A percentile compares a stretch with the other conserved stretches of the same genome.
Evolutionary conservation across 495 filamentous ascomycete genomes (phyloP).

Genomic region (Neurospora pannonica): DNA sequence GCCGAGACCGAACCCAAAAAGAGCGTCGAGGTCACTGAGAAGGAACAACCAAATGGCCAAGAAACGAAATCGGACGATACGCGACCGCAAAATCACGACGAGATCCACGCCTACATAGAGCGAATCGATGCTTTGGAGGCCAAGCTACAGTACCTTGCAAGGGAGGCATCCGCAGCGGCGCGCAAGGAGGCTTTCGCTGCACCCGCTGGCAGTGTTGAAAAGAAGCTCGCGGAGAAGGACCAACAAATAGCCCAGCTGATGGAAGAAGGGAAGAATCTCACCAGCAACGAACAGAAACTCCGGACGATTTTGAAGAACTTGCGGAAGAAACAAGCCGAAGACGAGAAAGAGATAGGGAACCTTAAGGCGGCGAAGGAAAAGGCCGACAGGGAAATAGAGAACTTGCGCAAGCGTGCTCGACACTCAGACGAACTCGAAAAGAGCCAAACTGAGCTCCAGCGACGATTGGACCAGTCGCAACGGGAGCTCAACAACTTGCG

Average conservation of each 20-base stretch:
- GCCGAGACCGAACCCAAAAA: neutral
- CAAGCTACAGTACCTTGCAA: constrained; percentile 79
- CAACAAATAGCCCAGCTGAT: constrained; percentile 82
- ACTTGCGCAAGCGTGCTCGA: constrained; percentile 48
- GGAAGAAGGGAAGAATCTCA: constrained; percentile 86
- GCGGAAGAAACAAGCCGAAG: constrained; percentile 48
- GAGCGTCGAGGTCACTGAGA: neutral
- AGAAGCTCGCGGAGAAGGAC: constrained; percentile 77
- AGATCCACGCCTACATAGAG: constrained; percentile 73
- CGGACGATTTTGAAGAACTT: constrained; percentile 77
- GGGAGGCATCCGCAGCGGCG: constrained; percentile 64
- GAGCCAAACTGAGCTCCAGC: constrained; percentile 52
- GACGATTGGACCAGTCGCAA: constrained; percentile 51
- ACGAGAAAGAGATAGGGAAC: constrained; percentile 55
- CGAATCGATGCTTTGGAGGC: constrained; percentile 87
- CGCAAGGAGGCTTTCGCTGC: constrained; percentile 52
- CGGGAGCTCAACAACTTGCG: constrained; percentile 61
- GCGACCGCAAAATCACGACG: constrained; percentile 62
- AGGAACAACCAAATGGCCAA: constrained; percentile 21
- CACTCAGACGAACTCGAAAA: constrained; percentile 61
- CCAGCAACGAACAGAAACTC: constrained; percentile 74
- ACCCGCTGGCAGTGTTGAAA: constrained; percentile 55
- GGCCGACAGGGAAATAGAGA: constrained; percentile 51
- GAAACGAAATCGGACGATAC: constrained; percentile 49
- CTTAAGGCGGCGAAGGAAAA: constrained; percentile 57